Evolutionary conservation across 164 flowering plant genomes (phyloP).

Genomic region (Euptelea pleiosperma): DNA sequence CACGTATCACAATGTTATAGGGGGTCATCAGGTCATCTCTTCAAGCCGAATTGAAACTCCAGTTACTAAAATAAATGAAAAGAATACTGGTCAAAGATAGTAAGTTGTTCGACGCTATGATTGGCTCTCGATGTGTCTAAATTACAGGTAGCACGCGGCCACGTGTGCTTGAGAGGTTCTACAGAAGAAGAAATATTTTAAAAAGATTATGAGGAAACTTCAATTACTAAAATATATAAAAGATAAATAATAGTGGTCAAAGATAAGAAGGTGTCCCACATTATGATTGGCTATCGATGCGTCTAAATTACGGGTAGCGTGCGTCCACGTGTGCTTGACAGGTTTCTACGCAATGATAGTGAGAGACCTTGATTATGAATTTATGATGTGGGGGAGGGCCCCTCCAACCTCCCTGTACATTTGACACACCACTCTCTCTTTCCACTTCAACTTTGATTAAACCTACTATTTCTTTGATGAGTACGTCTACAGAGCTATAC

Average conservation of each 20-base stretch:
- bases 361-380: constrained; percentile 7
- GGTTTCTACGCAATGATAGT: constrained; percentile 47
- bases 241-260: constrained; percentile 7
- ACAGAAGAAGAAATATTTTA: too few species aligned
- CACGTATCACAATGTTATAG: too few species aligned
- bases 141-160: constrained; percentile 24
- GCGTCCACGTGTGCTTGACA: constrained; percentile 30
- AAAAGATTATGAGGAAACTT: too few species aligned
- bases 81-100: constrained; percentile 10
- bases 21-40: too few species aligned
- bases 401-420: background rate
- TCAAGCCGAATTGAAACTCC: too few species aligned
- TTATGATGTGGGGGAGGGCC: constrained; percentile 4
- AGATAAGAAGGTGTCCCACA: background rate
- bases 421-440: background rate
- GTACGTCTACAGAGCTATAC: too few species aligned
- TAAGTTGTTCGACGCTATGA: background rate
- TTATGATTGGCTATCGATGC: background rate
- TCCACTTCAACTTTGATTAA: constrained; percentile 1
- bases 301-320: constrained; percentile 10
- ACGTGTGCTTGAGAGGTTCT: constrained; percentile 28
- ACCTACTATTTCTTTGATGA: too few species aligned
- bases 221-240: too few species aligned
- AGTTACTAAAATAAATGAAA: too few species aligned
- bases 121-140: background rate